Conservation (phyloP, 176 grass and related monocot genomes). For the Triticum monococcum region DNA sequence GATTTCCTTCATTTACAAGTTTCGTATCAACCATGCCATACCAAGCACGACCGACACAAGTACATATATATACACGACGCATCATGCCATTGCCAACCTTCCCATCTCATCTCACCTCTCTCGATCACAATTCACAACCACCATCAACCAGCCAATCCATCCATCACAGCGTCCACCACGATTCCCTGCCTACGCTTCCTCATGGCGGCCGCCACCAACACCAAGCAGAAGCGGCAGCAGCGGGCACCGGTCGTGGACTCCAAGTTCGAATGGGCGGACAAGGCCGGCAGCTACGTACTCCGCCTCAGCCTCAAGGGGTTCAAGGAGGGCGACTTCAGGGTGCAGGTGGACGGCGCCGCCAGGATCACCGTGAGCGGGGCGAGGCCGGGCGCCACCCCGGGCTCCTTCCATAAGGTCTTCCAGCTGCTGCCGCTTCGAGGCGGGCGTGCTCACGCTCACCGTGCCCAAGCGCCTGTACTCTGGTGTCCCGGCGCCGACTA, state of each 20-base stretch:
- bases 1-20: too few species aligned
- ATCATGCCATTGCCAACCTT: too few species aligned
- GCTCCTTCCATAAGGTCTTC: conserved; percentile 35
- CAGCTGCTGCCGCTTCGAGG: conserved; percentile 54
- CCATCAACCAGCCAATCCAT: too few species aligned
- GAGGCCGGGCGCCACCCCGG: not conserved
- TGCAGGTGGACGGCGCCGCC: conserved; percentile 39
- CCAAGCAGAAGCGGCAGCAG: not conserved
- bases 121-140: too few species aligned
- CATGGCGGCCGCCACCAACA: too few species aligned
- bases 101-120: too few species aligned
- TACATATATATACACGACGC: too few species aligned
- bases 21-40: too few species aligned
- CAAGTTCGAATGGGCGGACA: not conserved
- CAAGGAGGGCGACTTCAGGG: conserved; percentile 57
- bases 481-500: not conserved
- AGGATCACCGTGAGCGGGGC: not conserved
- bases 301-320: conserved; percentile 28
- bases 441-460: conserved; percentile 34
- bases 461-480: conserved; percentile 28
- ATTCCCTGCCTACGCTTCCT: too few species aligned
- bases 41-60: too few species aligned
- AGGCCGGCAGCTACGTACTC: not conserved
- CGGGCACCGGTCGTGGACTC: not conserved
- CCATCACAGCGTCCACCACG: too few species aligned